Evolutionary conservation across 768 basidiomycete species (phyloP), one percentile per base, ranked within the genome.

Genomic region (Amanita phalloides): DNA sequence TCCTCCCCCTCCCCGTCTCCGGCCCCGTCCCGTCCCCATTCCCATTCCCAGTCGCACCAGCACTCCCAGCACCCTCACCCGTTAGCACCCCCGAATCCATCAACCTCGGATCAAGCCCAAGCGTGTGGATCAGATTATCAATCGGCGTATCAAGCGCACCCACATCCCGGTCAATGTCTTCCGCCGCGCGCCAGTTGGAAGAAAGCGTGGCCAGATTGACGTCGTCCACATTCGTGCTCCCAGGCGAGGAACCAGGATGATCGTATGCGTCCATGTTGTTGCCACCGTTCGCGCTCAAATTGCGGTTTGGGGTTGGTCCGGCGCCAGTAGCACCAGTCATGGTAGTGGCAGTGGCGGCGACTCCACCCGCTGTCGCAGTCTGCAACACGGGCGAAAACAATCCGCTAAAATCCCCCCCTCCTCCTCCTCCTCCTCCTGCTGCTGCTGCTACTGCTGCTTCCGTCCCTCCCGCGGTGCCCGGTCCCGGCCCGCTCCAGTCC

Each of bases 151-250:
- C 79, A 49, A 91, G 66, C 35, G 78, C 77, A 55, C 83, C 81
- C 25, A 92, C 86, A 51, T 88, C 85, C 43, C 75, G 73, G 53
- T 82, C 80, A 42, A 92, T 82, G 55, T 84, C 84, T 25, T 72
- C 62, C 0, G 86, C 71, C 32, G 70, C 73, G 44, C 71, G 75
- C 71, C 86, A 89, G 67, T 56, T 74, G 84, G 62, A 30, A 53
- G 53, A 21, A 58, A 54, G 30, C 67, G 62, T 33, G 60, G 65
- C 57, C 69, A 65, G 43, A 67, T 57, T 2, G 1, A 6, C 68
- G 17, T 17, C 14, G 33, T n/a, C 17, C 20, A 35, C 21, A 0
- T 17, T 17, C 17, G 17, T 17, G 17, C 17, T 17, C 17, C 17
- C 17, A 17, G 17, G 17, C 17, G 17, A 17, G 17, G 17, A 17